phyloP scores from a whole-genome alignment of 257 asterid species.

The Lavandula angustifolia region DNA sequence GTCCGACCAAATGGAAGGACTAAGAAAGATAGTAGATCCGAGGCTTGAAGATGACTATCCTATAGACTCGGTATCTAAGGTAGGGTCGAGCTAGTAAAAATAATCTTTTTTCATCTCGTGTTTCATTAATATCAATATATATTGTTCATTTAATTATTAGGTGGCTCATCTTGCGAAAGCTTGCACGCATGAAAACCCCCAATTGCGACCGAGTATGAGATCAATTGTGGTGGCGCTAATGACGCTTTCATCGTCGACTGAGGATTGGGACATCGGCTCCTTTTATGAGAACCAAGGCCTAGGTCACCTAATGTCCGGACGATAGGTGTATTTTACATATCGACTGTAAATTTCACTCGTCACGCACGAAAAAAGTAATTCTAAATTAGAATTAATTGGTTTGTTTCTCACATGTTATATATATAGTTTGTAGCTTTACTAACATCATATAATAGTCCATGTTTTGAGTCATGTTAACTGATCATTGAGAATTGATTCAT shows the following conservation, averaged over 20 bases:
- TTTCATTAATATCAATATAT: background rate
- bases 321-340: constrained; percentile 29
- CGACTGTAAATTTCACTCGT: background rate
- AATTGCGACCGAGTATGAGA: constrained; percentile 85
- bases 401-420: background rate
- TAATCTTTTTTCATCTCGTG: background rate
- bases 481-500: background rate
- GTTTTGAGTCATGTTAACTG: background rate
- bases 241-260: constrained; percentile 82
- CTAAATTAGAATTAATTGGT: background rate
- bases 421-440: background rate
- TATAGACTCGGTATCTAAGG: constrained; percentile 70
- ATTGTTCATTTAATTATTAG: constrained; percentile 37
- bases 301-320: constrained; percentile 65
- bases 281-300: constrained; percentile 75
- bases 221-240: constrained; percentile 83
- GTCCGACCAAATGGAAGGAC: constrained; percentile 50
- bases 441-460: background rate
- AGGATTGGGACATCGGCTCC: constrained; percentile 84
- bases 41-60: constrained; percentile 66
- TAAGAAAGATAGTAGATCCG: constrained; percentile 67
- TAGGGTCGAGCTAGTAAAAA: constrained; percentile 21
- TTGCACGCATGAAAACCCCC: constrained; percentile 83
- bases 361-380: too few species aligned
- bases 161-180: constrained; percentile 79